phyloP scores from a whole-genome alignment of 495 filamentous ascomycete genomes.

The Penicillium angulare region DNA sequence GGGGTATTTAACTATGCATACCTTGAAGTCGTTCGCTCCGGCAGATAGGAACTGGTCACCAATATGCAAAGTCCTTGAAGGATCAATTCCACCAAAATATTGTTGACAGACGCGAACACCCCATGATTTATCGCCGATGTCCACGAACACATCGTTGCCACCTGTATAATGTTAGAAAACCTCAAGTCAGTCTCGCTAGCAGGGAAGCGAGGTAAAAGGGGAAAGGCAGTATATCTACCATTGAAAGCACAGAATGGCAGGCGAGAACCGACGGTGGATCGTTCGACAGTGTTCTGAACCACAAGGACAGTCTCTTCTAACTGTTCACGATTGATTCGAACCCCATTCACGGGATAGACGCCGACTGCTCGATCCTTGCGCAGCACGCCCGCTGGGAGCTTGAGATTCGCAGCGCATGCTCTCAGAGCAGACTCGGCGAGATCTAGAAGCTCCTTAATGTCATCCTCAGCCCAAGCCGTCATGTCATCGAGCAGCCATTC shows the following conservation, averaged over 20 bases:
- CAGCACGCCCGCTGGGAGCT: slow-evolving; percentile 71
- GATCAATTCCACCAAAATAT: slow-evolving; percentile 78
- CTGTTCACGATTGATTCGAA: slow-evolving; percentile 78
- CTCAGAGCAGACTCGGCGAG: slow-evolving; percentile 78
- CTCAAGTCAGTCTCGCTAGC: too few relatives aligned
- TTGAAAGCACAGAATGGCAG: slow-evolving; percentile 99
- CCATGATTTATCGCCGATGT: slow-evolving; percentile 97
- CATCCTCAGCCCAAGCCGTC: slow-evolving; percentile 74
- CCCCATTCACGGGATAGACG: slow-evolving; percentile 60
- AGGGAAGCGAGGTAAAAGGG: not conserved
- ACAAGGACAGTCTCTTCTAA: slow-evolving; percentile 95
- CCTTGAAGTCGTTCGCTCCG: slow-evolving; percentile 97
- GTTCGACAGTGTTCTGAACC: slow-evolving; percentile 86
- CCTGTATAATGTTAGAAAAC: slow-evolving; percentile 34
- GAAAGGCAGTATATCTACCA: slow-evolving; percentile 39
- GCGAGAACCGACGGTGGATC: slow-evolving; percentile 63
- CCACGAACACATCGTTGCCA: slow-evolving; percentile 95
- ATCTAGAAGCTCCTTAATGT: slow-evolving; percentile 77
- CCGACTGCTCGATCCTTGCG: slow-evolving; percentile 94
- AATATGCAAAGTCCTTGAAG: slow-evolving; percentile 71
- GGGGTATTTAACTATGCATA: slow-evolving; percentile 18
- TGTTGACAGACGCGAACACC: slow-evolving; percentile 87
- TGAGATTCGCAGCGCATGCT: slow-evolving; percentile 74
- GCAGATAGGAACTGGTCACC: slow-evolving; percentile 96
- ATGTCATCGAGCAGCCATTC: slow-evolving; percentile 88